Evolutionary conservation across 768 basidiomycete species (phyloP).

Genomic region (Phanerochaete carnosa): DNA sequence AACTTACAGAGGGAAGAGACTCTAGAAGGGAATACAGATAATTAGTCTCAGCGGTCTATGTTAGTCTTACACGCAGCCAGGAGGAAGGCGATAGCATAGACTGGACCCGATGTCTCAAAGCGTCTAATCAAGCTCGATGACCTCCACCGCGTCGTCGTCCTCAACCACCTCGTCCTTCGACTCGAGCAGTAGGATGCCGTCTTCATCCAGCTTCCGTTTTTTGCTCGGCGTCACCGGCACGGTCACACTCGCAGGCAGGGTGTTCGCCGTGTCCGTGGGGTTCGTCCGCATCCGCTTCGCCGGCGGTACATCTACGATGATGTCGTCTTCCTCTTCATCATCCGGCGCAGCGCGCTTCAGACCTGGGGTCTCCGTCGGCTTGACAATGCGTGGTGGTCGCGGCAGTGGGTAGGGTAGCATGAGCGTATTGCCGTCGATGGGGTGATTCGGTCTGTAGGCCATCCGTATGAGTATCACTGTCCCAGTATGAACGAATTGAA

Average conservation of each 20-base stretch:
- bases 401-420: slow-evolving; percentile 69
- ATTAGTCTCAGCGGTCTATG: background rate
- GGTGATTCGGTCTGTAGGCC: slow-evolving; percentile 51
- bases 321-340: slow-evolving; percentile 50
- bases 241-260: background rate
- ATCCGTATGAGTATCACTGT: background rate
- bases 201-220: slow-evolving; percentile 63
- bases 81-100: background rate
- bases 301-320: slow-evolving; percentile 42
- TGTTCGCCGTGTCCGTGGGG: slow-evolving; percentile 16
- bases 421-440: slow-evolving; percentile 46
- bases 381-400: slow-evolving; percentile 42
- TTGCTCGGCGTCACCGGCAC: slow-evolving; percentile 54
- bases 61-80: background rate
- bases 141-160: slow-evolving; percentile 41
- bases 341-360: slow-evolving; percentile 59
- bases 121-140: slow-evolving; percentile 51
- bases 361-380: slow-evolving; percentile 28
- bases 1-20: background rate
- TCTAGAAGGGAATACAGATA: background rate
- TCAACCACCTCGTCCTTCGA: slow-evolving; percentile 44
- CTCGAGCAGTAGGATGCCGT: slow-evolving; percentile 70
- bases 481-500: slow-evolving; percentile 13
- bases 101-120: background rate
- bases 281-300: slow-evolving; percentile 51